Percentiles rank a stretch among this genome's conserved stretches.
Conservation (phyloP, 2,329 filamentous ascomycete species). For the Talaromyces sp. region DNA sequence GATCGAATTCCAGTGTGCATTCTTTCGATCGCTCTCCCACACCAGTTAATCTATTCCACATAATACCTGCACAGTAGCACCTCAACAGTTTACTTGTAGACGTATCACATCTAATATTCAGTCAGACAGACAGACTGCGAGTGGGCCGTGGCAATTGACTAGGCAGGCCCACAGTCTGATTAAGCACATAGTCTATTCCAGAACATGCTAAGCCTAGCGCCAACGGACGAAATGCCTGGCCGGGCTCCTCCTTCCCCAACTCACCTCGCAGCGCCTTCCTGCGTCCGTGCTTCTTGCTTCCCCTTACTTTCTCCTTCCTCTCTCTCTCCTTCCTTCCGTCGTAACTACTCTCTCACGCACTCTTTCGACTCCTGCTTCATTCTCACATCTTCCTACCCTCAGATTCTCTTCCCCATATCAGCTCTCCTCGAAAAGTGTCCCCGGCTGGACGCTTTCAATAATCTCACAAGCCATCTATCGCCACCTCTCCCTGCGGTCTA, state of each 20-base stretch:
- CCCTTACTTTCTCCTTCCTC: slow-evolving; percentile 17
- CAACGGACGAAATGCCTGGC: slow-evolving; percentile 4
- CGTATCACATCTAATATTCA: background rate
- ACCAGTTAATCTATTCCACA: too few relatives aligned
- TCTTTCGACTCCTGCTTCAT: background rate
- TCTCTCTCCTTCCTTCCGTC: slow-evolving; percentile 6
- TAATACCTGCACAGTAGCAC: background rate
- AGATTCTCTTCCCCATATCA: background rate
- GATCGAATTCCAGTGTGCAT: background rate
- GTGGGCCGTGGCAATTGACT: slow-evolving; percentile 6
- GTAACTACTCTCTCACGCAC: background rate
- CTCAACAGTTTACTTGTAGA: background rate
- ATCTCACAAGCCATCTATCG: background rate
- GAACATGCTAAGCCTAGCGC: background rate
- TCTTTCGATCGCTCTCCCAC: background rate
- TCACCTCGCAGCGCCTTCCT: slow-evolving; percentile 1
- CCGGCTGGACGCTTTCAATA: slow-evolving; percentile 7
- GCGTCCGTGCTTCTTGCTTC: slow-evolving; percentile 15
- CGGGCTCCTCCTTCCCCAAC: slow-evolving; percentile 8
- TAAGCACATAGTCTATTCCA: slow-evolving; percentile 3
- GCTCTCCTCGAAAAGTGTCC: slow-evolving; percentile 1
- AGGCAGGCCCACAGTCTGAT: background rate
- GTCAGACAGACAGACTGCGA: background rate
- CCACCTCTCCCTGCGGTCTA: background rate
- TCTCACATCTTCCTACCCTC: background rate